Evolutionary conservation across 2,329 filamentous ascomycete genomes (phyloP).

Genomic region (Juglanconis juglandina): DNA sequence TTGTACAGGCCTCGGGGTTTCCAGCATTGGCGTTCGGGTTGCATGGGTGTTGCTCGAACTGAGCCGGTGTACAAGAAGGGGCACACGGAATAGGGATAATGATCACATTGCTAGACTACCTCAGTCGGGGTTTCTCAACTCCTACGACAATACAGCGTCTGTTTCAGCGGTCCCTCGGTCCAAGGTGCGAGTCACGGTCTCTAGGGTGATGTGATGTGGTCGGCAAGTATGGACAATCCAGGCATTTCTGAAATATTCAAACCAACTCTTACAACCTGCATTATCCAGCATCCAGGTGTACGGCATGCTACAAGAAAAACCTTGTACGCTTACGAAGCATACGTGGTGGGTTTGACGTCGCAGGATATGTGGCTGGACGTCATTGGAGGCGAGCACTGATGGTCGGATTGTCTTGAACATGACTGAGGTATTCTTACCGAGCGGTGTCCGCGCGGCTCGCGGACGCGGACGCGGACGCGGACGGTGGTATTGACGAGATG

Average conservation of each 20-base stretch:
- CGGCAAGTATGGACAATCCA: neutral
- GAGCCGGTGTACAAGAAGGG: neutral
- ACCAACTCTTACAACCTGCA: neutral
- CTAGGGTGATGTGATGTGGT: neutral
- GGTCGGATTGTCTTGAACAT: too few relatives aligned
- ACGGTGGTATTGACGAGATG: too few relatives aligned
- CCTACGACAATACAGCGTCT: neutral
- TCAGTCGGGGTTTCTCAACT: neutral
- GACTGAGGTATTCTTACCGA: too few relatives aligned
- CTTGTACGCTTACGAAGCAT: too few relatives aligned
- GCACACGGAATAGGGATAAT: neutral
- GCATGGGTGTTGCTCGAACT: neutral
- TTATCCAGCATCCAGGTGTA: neutral
- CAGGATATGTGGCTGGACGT: too few relatives aligned
- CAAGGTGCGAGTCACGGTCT: neutral
- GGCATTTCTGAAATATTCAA: neutral
- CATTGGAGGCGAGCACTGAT: too few relatives aligned
- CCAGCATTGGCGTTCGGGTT: constrained; percentile 15
- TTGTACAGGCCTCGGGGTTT: neutral
- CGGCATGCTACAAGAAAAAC: neutral
- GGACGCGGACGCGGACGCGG: too few relatives aligned
- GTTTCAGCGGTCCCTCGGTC: neutral
- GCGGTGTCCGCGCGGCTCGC: too few relatives aligned
- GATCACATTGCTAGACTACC: neutral
- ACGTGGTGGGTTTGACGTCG: too few relatives aligned